Conservation (phyloP, 2,329 filamentous ascomycete species). For the Atkinsonella texensis region DNA sequence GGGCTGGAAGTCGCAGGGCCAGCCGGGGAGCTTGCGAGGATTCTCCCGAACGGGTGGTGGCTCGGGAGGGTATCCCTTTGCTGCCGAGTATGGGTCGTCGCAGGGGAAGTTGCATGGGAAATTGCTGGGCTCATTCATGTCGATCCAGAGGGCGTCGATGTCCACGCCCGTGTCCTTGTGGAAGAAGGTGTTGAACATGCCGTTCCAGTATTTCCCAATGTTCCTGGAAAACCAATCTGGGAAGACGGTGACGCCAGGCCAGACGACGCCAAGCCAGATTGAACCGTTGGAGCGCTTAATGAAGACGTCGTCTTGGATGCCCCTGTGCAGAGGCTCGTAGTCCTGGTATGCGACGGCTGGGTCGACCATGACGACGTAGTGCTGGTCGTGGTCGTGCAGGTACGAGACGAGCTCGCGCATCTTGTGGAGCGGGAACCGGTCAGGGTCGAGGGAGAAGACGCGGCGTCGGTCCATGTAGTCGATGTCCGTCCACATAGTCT, state of each 20-base stretch:
- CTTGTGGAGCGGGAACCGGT: slow-evolving; percentile 52
- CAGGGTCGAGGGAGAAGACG: slow-evolving; percentile 52
- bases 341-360: slow-evolving; percentile 46
- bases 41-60: slow-evolving; percentile 51
- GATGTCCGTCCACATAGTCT: slow-evolving; percentile 66
- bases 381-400: slow-evolving; percentile 53
- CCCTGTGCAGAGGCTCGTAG: slow-evolving; percentile 28
- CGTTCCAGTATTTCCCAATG: slow-evolving; percentile 56
- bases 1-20: slow-evolving; percentile 32
- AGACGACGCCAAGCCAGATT: slow-evolving; percentile 54
- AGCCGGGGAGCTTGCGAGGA: slow-evolving; percentile 56
- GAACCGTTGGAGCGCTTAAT: slow-evolving; percentile 42
- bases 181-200: slow-evolving; percentile 56
- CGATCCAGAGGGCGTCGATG: slow-evolving; percentile 69
- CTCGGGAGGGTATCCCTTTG: slow-evolving; percentile 41
- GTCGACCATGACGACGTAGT: slow-evolving; percentile 70
- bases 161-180: slow-evolving; percentile 50
- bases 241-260: slow-evolving; percentile 62
- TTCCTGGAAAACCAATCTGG: slow-evolving; percentile 66
- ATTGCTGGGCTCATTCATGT: slow-evolving; percentile 43
- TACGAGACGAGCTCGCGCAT: slow-evolving; percentile 55
- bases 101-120: slow-evolving; percentile 20
- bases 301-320: slow-evolving; percentile 34
- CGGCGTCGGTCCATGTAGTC: slow-evolving; percentile 50
- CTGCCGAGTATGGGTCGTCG: slow-evolving; percentile 14